phyloP scores from a whole-genome alignment of 768 basidiomycete species.

The Serendipita indica region DNA sequence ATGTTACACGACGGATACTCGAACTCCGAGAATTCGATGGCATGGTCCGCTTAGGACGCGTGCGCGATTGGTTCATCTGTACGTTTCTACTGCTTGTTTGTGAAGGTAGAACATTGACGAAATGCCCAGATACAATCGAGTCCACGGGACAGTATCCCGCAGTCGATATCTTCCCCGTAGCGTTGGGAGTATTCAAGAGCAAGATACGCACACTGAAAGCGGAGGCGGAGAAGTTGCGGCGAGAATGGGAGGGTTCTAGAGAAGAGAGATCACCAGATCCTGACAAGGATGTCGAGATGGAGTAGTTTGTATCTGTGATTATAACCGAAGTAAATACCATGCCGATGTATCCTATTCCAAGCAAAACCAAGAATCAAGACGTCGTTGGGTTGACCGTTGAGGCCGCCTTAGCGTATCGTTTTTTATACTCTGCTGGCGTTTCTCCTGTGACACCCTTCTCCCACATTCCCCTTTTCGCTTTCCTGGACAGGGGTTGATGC shows the following conservation, averaged over 20 bases:
- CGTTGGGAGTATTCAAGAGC: slow-evolving; percentile 64
- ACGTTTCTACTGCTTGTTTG: slow-evolving; percentile 21
- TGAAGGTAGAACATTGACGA: not conserved
- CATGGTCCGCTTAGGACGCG: slow-evolving; percentile 65
- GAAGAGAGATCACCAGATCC: not conserved
- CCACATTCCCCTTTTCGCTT: slow-evolving; percentile 64
- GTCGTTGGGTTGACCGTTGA: too few relatives aligned
- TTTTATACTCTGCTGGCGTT: slow-evolving; percentile 70
- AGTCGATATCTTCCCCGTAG: slow-evolving; percentile 64
- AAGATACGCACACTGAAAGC: slow-evolving; percentile 51
- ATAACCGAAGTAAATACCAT: not conserved
- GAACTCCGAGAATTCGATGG: slow-evolving; percentile 83
- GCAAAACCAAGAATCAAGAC: too few relatives aligned
- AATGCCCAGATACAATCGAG: slow-evolving; percentile 36
- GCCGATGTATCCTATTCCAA: too few relatives aligned
- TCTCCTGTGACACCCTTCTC: slow-evolving; percentile 37
- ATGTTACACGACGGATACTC: slow-evolving; percentile 81
- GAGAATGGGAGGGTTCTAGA: slow-evolving; percentile 22
- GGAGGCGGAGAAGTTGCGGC: slow-evolving; percentile 44
- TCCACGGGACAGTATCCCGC: slow-evolving; percentile 82
- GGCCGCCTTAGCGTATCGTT: slow-evolving; percentile 30
- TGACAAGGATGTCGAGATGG: slow-evolving; percentile 41
- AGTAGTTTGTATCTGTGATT: too few relatives aligned
- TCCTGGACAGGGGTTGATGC: slow-evolving; percentile 27
- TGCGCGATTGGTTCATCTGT: slow-evolving; percentile 92